Conservation (phyloP, 768 basidiomycete species). For the Auriscalpium orientale region DNA sequence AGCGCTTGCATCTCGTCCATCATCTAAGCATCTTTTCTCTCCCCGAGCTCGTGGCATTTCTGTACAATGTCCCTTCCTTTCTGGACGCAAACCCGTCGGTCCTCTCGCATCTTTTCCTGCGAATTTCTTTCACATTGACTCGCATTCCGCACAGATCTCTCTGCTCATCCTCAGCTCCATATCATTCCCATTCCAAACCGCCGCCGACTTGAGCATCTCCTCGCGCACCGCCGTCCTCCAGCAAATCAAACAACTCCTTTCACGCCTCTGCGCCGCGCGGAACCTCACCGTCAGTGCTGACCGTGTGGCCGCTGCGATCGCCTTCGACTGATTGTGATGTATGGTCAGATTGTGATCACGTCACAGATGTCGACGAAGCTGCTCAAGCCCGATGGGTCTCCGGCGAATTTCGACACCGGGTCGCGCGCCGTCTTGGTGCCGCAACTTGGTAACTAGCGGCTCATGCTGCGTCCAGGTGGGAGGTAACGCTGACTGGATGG, state of each 20-base stretch:
- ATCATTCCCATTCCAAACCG: slow-evolving; percentile 57
- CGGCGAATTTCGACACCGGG: slow-evolving; percentile 61
- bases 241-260: slow-evolving; percentile 44
- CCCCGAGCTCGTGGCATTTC: slow-evolving; percentile 49
- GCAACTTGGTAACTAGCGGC: slow-evolving; percentile 41
- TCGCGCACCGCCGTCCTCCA: slow-evolving; percentile 40
- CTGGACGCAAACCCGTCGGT: slow-evolving; percentile 43
- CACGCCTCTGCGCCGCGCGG: slow-evolving; percentile 38
- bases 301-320: not conserved
- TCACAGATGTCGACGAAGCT: slow-evolving; percentile 68
- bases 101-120: not conserved
- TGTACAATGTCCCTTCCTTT: slow-evolving; percentile 44
- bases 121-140: not conserved
- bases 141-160: slow-evolving; percentile 32
- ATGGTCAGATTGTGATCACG: slow-evolving; percentile 44
- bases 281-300: slow-evolving; percentile 7
- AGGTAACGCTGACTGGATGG: not conserved
- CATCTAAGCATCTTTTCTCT: slow-evolving; percentile 39
- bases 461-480: not conserved
- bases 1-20: slow-evolving; percentile 24
- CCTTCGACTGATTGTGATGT: not conserved
- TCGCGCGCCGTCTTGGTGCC: slow-evolving; percentile 59
- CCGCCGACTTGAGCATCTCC: slow-evolving; percentile 29
- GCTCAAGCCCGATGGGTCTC: slow-evolving; percentile 52
- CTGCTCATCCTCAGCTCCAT: slow-evolving; percentile 63